phyloP scores from a whole-genome alignment of 331 rosid species.

The Telfairia occidentalis region DNA sequence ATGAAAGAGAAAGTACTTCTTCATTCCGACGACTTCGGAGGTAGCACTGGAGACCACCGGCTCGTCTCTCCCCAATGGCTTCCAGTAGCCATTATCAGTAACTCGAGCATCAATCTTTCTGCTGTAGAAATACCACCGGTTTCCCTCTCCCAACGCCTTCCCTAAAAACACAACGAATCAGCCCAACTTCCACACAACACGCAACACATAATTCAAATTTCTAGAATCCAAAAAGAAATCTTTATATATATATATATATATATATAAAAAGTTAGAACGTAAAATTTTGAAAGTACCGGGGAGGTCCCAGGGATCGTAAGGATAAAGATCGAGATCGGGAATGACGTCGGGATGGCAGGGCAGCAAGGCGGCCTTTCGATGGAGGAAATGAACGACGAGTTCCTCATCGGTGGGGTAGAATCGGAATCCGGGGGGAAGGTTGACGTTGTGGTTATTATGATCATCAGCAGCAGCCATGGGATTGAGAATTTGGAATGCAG shows the following conservation, averaged over 20 bases:
- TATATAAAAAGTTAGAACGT: too few relatives aligned
- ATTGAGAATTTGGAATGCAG: not conserved
- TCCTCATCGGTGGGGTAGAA: constrained; percentile 87
- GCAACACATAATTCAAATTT: too few relatives aligned
- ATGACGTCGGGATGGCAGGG: constrained; percentile 94
- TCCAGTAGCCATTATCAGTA: constrained; percentile 68
- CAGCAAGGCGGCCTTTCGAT: constrained; percentile 51
- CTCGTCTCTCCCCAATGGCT: constrained; percentile 61
- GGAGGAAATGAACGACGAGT: constrained; percentile 18
- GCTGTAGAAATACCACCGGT: constrained; percentile 84
- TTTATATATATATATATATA: too few relatives aligned
- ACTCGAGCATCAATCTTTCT: constrained; percentile 53
- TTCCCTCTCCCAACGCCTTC: constrained; percentile 80
- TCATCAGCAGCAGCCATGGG: constrained; percentile 22
- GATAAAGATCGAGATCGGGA: constrained; percentile 81
- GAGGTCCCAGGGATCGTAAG: constrained; percentile 82
- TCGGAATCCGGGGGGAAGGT: constrained; percentile 85
- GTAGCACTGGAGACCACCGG: constrained; percentile 39
- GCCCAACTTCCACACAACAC: not conserved
- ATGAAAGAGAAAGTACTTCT: constrained; percentile 50
- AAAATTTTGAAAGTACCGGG: constrained; percentile 26
- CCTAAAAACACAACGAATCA: constrained; percentile 30
- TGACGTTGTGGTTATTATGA: constrained; percentile 39
- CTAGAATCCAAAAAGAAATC: too few relatives aligned
- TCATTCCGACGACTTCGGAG: constrained; percentile 49